Percentiles rank a stretch among this genome's conserved stretches.
Conservation (phyloP, 768 basidiomycete species). For the Chalciporus chontae region DNA sequence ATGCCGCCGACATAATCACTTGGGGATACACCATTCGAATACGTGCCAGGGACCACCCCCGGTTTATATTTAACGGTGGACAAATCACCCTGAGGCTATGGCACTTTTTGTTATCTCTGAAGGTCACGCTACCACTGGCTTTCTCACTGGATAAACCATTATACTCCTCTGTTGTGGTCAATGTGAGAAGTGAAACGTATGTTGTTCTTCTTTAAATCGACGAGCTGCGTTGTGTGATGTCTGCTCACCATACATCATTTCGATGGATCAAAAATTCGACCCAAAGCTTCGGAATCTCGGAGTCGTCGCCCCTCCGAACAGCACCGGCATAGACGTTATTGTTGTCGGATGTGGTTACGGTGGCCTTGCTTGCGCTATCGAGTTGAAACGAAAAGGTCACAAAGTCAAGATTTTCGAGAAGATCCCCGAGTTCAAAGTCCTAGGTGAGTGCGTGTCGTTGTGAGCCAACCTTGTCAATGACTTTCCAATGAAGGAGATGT, state of each 20-base stretch:
- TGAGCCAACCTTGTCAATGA: conserved; percentile 6
- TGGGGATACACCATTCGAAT: no score
- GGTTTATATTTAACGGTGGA: neutral
- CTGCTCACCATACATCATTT: neutral
- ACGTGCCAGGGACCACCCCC: no score
- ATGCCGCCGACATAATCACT: neutral
- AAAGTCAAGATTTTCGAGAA: conserved; percentile 21
- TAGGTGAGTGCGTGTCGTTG: conserved; percentile 10
- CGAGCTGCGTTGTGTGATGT: neutral
- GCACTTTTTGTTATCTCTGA: neutral
- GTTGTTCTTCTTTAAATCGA: neutral
- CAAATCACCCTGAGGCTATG: neutral
- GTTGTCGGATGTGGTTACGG: conserved; percentile 24
- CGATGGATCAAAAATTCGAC: neutral
- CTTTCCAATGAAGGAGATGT: conserved; percentile 14
- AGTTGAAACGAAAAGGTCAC: conserved; percentile 17
- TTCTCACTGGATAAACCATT: conserved; percentile 1
- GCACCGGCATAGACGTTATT: conserved; percentile 11
- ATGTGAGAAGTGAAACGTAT: neutral
- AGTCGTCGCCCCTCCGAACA: conserved; percentile 3
- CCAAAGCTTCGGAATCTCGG: neutral
- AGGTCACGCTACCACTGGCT: neutral
- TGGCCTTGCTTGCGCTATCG: conserved; percentile 28
- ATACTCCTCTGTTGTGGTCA: neutral
- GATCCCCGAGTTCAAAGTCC: conserved; percentile 10